These are phyloP conservation scores for Stephania japonica DNA, from an alignment of 164 flowering plant genomes.

Conservation along the genomic window DNA sequence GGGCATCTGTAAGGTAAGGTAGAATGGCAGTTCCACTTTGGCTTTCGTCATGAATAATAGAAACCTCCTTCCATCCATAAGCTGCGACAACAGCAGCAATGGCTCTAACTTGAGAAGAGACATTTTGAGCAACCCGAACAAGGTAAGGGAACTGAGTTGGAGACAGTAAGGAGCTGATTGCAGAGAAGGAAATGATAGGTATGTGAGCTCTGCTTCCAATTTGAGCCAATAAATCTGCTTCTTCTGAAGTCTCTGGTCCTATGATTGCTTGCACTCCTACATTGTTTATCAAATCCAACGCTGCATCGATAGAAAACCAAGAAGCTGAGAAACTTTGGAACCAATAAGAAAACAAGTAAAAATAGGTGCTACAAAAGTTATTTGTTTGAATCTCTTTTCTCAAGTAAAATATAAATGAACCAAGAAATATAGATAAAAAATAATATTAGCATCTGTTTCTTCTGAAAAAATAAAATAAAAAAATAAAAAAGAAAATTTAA, in stretches of 20 bases:
- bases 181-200: conserved; percentile 21
- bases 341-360: no score
- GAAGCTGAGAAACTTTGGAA: no score
- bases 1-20: conserved; percentile 17
- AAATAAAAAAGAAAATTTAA: no score
- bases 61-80: conserved; percentile 18
- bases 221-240: conserved; percentile 16
- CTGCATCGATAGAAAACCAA: conserved; percentile 8
- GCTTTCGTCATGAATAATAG: conserved; percentile 21
- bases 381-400: no score
- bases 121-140: conserved; percentile 15
- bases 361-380: no score
- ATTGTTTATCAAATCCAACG: conserved; percentile 14
- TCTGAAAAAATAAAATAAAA: no score
- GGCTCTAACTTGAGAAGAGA: conserved; percentile 20
- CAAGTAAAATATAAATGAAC: no score
- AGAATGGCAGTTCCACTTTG: conserved; percentile 17
- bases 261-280: conserved; percentile 23
- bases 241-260: conserved; percentile 21
- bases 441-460: no score
- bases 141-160: conserved; percentile 16
- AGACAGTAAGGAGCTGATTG: conserved; percentile 13
- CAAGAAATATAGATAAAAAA: no score
- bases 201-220: conserved; percentile 20
- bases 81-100: conserved; percentile 17